Conservation (phyloP, 768 basidiomycete genomes). For the Melanogaster broomeanus region DNA sequence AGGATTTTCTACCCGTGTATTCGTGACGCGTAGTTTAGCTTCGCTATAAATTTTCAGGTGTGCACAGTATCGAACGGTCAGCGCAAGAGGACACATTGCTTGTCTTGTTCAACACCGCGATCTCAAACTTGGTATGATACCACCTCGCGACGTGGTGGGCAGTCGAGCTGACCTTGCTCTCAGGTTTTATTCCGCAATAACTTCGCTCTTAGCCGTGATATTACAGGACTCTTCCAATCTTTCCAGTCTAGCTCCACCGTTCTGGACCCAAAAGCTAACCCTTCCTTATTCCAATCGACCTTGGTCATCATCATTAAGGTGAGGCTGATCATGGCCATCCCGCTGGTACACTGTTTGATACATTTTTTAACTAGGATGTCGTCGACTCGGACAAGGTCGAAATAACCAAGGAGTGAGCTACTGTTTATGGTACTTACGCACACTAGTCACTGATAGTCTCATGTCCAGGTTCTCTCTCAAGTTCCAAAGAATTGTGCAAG, state of each 20-base stretch:
- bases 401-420: constrained; percentile 56
- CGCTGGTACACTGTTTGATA: background rate
- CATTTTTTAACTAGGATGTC: constrained; percentile 48
- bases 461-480: constrained; percentile 51
- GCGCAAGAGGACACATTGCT: constrained; percentile 59
- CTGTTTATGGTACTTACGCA: background rate
- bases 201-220: constrained; percentile 61
- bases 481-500: constrained; percentile 59
- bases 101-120: constrained; percentile 59
- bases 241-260: constrained; percentile 61
- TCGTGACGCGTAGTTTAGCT: background rate
- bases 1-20: background rate
- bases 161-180: background rate
- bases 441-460: background rate
- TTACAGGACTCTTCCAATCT: constrained; percentile 60
- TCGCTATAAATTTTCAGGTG: constrained; percentile 34
- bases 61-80: constrained; percentile 58
- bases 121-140: constrained; percentile 52
- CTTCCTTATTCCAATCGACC: constrained; percentile 57
- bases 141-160: background rate
- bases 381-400: constrained; percentile 61
- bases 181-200: constrained; percentile 69
- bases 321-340: background rate
- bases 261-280: constrained; percentile 59
- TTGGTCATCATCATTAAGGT: constrained; percentile 68